A percentile compares a stretch with the other conserved stretches of the same genome.
Conservation (phyloP, 768 basidiomycete species). For the Scleroderma bovista region DNA sequence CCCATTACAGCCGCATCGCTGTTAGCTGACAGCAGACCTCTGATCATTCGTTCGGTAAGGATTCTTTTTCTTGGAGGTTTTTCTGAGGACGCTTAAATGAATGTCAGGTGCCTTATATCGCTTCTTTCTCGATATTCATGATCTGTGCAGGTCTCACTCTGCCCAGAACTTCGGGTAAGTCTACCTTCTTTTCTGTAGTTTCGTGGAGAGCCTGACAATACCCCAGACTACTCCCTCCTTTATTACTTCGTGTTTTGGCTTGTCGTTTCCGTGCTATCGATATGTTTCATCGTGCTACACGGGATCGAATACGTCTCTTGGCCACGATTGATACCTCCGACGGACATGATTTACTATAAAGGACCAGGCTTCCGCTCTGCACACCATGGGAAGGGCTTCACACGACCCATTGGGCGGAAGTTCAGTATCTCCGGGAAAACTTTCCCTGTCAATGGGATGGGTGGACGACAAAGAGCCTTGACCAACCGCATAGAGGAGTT, state of each 20-base stretch:
- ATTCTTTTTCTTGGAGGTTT: not conserved
- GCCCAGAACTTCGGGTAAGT: constrained; percentile 81
- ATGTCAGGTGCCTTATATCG: constrained; percentile 73
- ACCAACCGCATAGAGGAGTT: constrained; percentile 56
- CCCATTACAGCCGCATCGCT: constrained; percentile 66
- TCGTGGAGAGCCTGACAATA: constrained; percentile 2
- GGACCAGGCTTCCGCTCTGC: constrained; percentile 85
- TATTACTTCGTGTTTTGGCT: constrained; percentile 87
- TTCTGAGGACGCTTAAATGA: constrained; percentile 3
- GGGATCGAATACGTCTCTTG: constrained; percentile 94
- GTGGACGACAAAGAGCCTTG: constrained; percentile 31
- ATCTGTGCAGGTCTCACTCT: constrained; percentile 81
- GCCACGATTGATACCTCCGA: constrained; percentile 80
- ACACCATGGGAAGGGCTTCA: constrained; percentile 70
- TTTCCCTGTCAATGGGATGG: constrained; percentile 34
- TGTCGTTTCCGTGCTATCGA: constrained; percentile 51
- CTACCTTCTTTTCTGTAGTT: not conserved
- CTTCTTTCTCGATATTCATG: constrained; percentile 83
- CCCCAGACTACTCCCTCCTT: constrained; percentile 72
- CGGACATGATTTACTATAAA: constrained; percentile 77
- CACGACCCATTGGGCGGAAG: constrained; percentile 29
- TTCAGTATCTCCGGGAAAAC: constrained; percentile 31
- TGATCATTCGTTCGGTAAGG: constrained; percentile 78
- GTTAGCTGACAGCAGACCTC: constrained; percentile 73
- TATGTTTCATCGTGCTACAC: constrained; percentile 72